Evolutionary conservation across 441 rosid species (phyloP), one percentile per base, ranked within the genome.

Genomic region (Kokia cookei): DNA sequence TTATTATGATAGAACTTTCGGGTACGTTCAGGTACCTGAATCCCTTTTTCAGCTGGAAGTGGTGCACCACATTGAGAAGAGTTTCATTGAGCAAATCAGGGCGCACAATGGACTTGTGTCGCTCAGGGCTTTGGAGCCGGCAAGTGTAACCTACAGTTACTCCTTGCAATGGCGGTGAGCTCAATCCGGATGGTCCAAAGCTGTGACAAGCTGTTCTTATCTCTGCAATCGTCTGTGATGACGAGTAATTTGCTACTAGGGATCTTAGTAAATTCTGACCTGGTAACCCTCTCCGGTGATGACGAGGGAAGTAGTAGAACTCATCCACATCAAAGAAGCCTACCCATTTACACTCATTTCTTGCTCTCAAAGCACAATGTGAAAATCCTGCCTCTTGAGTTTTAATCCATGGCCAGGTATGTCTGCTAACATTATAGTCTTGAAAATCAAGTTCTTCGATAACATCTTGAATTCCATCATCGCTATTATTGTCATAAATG

Each of bases 321-420:
- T 95, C 99, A 43, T 95, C 99, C 0, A 95, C 98, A 27, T 95
- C 98, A 35, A 95, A 91, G 87, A 95, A 95, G 43, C 92, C 98
- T 0, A 95, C 84, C 99, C 98, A 95, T 71, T 82, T 76, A 80
- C 99, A 95, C 69, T 89, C 96, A 1, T 82, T 78, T 81, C 85
- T 89, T 7, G 99, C 95, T 77, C 88, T 82, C 64, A 95, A 75
- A 63, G 92, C 92, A 78, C 99, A 95, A 69, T 95, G 98, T 0
- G 99, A 95, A 79, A 95, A 93, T 0, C 99, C 98, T 1, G 98
- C 99, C 80, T 95, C 99, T 72, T 95, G 99, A 29, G 98, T 87
- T 83, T 95, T 95, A 72, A 89, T 86, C 99, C 99, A 95, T 1
- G 99, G 99, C 99, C 97, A 95, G 51, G 82, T 83, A 75, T 95